A percentile compares a stretch with the other conserved stretches of the same genome.
These are phyloP conservation scores for Pulveroboletus sp. DNA, from an alignment of 768 basidiomycete species.

Conservation along the genomic window DNA sequence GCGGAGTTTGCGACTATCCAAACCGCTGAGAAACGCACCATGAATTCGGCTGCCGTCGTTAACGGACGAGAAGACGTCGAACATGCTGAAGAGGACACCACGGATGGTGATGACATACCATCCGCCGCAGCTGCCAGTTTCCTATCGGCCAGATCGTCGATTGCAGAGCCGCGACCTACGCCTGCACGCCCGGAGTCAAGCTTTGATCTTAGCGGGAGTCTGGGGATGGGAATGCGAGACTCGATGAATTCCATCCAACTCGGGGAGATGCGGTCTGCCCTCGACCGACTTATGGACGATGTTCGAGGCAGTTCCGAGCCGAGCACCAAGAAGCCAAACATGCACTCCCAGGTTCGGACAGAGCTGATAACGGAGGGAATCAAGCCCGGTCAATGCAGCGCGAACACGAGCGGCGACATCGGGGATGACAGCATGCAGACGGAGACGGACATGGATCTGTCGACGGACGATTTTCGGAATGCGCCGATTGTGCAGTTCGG, in stretches of 20 bases:
- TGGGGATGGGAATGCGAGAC: conserved; percentile 29
- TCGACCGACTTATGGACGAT: conserved; percentile 71
- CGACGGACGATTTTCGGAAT: conserved; percentile 24
- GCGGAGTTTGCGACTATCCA: conserved; percentile 50
- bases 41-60: conserved; percentile 15
- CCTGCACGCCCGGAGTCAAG: conserved; percentile 17
- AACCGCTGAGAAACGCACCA: conserved; percentile 41
- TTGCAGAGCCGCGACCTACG: conserved; percentile 2
- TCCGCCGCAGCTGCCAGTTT: neutral
- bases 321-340: conserved; percentile 21
- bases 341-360: conserved; percentile 14
- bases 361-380: conserved; percentile 34
- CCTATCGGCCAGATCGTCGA: neutral
- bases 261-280: conserved; percentile 67
- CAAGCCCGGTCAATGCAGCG: conserved; percentile 31
- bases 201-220: conserved; percentile 22
- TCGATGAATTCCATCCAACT: conserved; percentile 52
- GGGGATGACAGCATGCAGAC: conserved; percentile 30
- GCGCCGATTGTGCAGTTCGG: conserved; percentile 9
- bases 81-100: neutral
- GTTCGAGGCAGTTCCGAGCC: conserved; percentile 36
- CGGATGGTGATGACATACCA: neutral
- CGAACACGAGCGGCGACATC: conserved; percentile 32
- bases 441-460: conserved; percentile 32
- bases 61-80: neutral